Evolutionary conservation across 2,329 filamentous ascomycete species (phyloP), one percentile per base, ranked within the genome.

Genomic region (Onygena corvina): DNA sequence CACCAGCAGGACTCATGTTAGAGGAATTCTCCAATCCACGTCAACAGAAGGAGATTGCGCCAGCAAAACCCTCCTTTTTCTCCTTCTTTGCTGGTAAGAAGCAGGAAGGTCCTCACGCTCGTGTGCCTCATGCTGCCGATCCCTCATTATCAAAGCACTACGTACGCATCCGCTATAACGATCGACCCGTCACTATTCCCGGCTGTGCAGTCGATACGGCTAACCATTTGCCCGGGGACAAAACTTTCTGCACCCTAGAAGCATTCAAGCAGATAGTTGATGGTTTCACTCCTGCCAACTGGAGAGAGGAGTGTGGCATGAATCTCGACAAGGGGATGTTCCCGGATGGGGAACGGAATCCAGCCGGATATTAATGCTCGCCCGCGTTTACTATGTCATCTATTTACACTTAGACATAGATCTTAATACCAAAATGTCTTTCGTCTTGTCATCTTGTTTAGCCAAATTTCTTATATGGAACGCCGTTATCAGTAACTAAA

Each of bases 181-280:
- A 96, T 64, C 74, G 76, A 48, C 77, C 87, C 2, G 79, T 96
- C 61, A 79, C 75, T 11, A 75, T 98, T 14, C 90, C 90, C 0
- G 89, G 86, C 2, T 98, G 92, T 65, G 66, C 66, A 9, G 80
- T 76, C 56, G 67, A 75, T 7, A 67, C 73, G 0, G 86, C 87
- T 4, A 93, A 89, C 53, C 92, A 98, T 67, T 73, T 94, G 2
- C 78, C 86, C 1, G 87, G 87, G 0, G 85, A 96, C 58, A 82
- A 88, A 57, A 85, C 80, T 21, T 90, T 96, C 60, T 98, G 92
- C 68, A 96, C 90, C 0, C 67, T 98, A 59, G 79, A 84, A 50
- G 87, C 90, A 0, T 98, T 98, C 74, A 96, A 96, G 67, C 72
- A 79, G 47, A 86, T 95, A 49, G 87, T 92, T 2, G 90, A 96